A percentile compares a stretch with the other conserved stretches of the same genome.
Conservation (phyloP, 1,139 yeast genomes). For the Taphrina pruni region DNA sequence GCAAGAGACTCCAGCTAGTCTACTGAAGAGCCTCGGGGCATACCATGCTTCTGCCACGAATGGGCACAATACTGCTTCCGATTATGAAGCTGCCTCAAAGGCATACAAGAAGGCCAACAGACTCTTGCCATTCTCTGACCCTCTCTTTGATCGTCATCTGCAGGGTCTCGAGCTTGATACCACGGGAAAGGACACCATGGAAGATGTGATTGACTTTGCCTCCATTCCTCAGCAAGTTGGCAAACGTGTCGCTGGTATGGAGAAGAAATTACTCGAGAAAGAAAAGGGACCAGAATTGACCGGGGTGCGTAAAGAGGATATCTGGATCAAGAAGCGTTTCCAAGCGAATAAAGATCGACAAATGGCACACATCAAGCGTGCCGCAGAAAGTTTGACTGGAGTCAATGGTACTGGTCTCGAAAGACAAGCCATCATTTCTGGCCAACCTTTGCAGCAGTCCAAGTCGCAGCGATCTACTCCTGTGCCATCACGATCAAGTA, state of each 20-base stretch:
- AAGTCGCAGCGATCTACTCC: slow-evolving; percentile 25
- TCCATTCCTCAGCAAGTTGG: slow-evolving; percentile 34
- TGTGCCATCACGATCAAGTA: slow-evolving; percentile 29
- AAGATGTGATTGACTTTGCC: slow-evolving; percentile 30
- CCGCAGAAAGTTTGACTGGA: slow-evolving; percentile 32
- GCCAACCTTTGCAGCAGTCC: slow-evolving; percentile 1
- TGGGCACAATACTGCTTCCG: neutral
- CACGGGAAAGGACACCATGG: slow-evolving; percentile 17
- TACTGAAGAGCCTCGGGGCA: slow-evolving; percentile 12
- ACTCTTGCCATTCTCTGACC: slow-evolving; percentile 31
- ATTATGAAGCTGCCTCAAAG: slow-evolving; percentile 8
- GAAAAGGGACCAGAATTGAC: slow-evolving; percentile 37
- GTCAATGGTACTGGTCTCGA: slow-evolving; percentile 37
- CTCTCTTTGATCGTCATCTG: slow-evolving; percentile 24
- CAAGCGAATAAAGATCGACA: slow-evolving; percentile 36
- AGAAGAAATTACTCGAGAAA: slow-evolving; percentile 35
- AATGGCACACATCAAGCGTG: slow-evolving; percentile 38
- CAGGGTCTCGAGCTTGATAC: slow-evolving; percentile 17
- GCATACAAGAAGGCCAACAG: slow-evolving; percentile 15
- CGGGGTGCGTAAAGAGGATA: slow-evolving; percentile 32
- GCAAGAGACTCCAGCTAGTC: neutral
- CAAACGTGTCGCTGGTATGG: slow-evolving; percentile 39
- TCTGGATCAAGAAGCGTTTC: slow-evolving; percentile 39
- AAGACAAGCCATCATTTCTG: slow-evolving; percentile 37
- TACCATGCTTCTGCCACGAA: slow-evolving; percentile 6